Percentiles rank a stretch among this genome's conserved stretches.
Evolutionary conservation across 768 basidiomycete genomes (phyloP).

Genomic region (Mycena vitilis): DNA sequence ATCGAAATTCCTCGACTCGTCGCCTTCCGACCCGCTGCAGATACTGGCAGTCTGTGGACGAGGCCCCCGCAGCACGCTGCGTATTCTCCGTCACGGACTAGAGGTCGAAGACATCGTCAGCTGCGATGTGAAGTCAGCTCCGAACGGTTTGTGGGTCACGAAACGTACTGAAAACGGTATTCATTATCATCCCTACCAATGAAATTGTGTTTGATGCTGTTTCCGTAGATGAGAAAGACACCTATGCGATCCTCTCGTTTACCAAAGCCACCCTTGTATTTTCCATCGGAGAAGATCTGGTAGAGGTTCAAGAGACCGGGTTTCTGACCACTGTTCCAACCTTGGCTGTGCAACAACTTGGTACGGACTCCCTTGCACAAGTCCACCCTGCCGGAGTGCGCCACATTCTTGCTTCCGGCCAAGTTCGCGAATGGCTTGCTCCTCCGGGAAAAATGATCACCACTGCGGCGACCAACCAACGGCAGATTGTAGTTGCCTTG

Average conservation of each 20-base stretch:
- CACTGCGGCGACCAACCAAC: slow-evolving; percentile 92
- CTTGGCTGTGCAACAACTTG: slow-evolving; percentile 96
- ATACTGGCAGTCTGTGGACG: slow-evolving; percentile 17
- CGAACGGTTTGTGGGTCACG: slow-evolving; percentile 97
- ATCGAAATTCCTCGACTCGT: not conserved
- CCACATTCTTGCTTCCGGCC: slow-evolving; percentile 88
- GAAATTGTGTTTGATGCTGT: not conserved
- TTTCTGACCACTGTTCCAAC: slow-evolving; percentile 96
- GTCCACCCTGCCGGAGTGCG: slow-evolving; percentile 96
- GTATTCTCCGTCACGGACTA: slow-evolving; percentile 60
- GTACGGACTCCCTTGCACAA: slow-evolving; percentile 93
- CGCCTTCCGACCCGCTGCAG: not conserved
- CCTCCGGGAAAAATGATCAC: slow-evolving; percentile 90
- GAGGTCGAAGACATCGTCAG: slow-evolving; percentile 95
- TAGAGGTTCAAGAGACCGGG: slow-evolving; percentile 97
- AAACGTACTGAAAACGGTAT: slow-evolving; percentile 85
- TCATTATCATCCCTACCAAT: not conserved
- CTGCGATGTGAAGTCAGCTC: slow-evolving; percentile 94
- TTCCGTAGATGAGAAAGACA: slow-evolving; percentile 83
- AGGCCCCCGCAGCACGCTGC: slow-evolving; percentile 10
- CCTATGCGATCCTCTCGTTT: slow-evolving; percentile 97
- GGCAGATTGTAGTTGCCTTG: slow-evolving; percentile 94
- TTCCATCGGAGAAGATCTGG: slow-evolving; percentile 96
- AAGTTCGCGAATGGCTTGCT: slow-evolving; percentile 94
- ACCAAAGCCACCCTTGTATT: slow-evolving; percentile 96